These are phyloP conservation scores for Laetiporus sulphureus DNA, from an alignment of 1,284 basidiomycete species.

Conservation along the genomic window DNA sequence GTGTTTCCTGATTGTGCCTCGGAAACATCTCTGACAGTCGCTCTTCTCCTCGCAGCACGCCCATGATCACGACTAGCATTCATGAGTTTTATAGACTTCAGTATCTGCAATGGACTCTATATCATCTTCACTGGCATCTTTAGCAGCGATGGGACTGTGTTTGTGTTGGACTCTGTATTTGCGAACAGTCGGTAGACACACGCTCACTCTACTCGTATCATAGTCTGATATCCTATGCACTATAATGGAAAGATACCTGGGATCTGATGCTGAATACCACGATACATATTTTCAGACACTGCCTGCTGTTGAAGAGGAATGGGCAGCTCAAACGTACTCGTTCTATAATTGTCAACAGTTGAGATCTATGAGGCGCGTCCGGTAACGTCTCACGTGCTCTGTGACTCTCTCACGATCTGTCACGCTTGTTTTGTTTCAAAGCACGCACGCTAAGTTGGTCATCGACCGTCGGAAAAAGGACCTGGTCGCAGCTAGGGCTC, in stretches of 20 bases:
- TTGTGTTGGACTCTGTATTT: slow-evolving; percentile 24
- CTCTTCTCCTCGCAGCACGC: slow-evolving; percentile 27
- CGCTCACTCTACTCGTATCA: slow-evolving; percentile 22
- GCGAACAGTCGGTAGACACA: slow-evolving; percentile 24
- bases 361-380: no score
- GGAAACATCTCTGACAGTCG: slow-evolving; percentile 4
- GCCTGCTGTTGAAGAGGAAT: no score
- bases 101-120: slow-evolving; percentile 23
- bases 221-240: slow-evolving; percentile 10
- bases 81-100: slow-evolving; percentile 16
- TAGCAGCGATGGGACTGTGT: slow-evolving; percentile 19
- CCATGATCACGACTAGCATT: slow-evolving; percentile 29
- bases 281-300: no score
- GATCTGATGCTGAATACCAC: no score
- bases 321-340: no score
- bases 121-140: slow-evolving; percentile 20
- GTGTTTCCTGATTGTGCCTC: slow-evolving; percentile 19
- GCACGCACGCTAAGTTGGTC: no score
- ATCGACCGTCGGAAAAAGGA: no score
- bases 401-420: no score
- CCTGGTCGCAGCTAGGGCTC: no score
- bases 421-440: no score
- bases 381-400: no score
- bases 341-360: no score
- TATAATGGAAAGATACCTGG: slow-evolving; percentile 8